Evolutionary conservation across 495 filamentous ascomycete species (phyloP).

Genomic region (Pseudomonodictys pantanalensis): DNA sequence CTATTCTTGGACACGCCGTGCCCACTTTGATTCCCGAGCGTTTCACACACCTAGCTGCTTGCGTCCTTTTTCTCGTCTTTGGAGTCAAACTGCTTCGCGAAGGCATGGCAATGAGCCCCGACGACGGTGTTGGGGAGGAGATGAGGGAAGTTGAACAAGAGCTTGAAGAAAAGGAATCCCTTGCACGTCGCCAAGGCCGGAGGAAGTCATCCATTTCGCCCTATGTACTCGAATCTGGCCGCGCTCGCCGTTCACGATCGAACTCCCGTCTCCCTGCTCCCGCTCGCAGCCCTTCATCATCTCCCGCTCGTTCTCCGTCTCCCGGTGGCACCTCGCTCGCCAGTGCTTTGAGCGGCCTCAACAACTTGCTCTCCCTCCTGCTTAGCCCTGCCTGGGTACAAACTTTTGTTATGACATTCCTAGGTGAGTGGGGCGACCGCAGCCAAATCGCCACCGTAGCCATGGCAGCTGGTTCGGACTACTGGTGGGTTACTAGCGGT

Average conservation of each 20-base stretch:
- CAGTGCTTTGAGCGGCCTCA: slow-evolving; percentile 57
- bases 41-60: slow-evolving; percentile 82
- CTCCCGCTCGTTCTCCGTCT: slow-evolving; percentile 59
- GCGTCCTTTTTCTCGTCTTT: slow-evolving; percentile 82
- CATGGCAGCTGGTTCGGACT: slow-evolving; percentile 97
- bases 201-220: slow-evolving; percentile 58
- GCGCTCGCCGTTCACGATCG: slow-evolving; percentile 55
- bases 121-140: slow-evolving; percentile 88
- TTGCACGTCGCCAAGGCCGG: slow-evolving; percentile 48
- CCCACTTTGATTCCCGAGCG: slow-evolving; percentile 86
- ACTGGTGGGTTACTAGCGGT: slow-evolving; percentile 96
- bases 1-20: slow-evolving; percentile 89
- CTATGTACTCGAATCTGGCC: slow-evolving; percentile 63
- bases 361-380: slow-evolving; percentile 82
- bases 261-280: slow-evolving; percentile 59
- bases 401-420: slow-evolving; percentile 98
- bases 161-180: slow-evolving; percentile 85
- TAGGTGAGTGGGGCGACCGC: slow-evolving; percentile 97
- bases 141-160: slow-evolving; percentile 97
- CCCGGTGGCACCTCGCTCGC: slow-evolving; percentile 45
- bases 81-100: slow-evolving; percentile 82
- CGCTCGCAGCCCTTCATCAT: slow-evolving; percentile 58
- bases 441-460: slow-evolving; percentile 98
- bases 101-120: slow-evolving; percentile 78
- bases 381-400: slow-evolving; percentile 97